A percentile compares a stretch with the other conserved stretches of the same genome.
Evolutionary conservation across 2,329 filamentous ascomycete genomes (phyloP).

Genomic region (Corynespora cassiicola): DNA sequence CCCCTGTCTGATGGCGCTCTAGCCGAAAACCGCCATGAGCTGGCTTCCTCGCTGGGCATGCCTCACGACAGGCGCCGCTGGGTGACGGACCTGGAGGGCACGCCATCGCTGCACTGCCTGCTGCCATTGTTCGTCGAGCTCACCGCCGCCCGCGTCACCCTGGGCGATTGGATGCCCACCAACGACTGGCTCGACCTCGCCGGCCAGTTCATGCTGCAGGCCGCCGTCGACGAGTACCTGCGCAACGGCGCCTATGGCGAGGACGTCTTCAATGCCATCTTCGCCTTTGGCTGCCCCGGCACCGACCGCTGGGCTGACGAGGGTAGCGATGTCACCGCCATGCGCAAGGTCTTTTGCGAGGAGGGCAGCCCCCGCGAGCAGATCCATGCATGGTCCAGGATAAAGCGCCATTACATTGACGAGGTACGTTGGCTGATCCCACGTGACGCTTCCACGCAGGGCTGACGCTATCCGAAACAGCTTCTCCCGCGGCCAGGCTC

Average conservation of each 20-base stretch:
- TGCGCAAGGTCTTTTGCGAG: constrained; percentile 43
- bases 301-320: constrained; percentile 25
- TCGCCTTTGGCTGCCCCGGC: constrained; percentile 52
- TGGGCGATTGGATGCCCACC: constrained; percentile 42
- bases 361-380: constrained; percentile 35
- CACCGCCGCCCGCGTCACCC: constrained; percentile 51
- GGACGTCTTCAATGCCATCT: constrained; percentile 51
- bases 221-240: constrained; percentile 56
- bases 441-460: not conserved
- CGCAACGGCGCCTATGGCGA: constrained; percentile 43
- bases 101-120: constrained; percentile 47
- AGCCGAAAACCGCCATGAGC: constrained; percentile 31
- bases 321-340: constrained; percentile 34
- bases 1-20: constrained; percentile 33
- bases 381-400: constrained; percentile 43
- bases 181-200: constrained; percentile 54
- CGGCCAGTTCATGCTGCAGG: constrained; percentile 57
- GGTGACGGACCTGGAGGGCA: constrained; percentile 45
- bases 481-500: constrained; percentile 24
- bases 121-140: constrained; percentile 58
- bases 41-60: constrained; percentile 33
- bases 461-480: constrained; percentile 18
- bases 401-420: constrained; percentile 42
- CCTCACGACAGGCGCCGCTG: constrained; percentile 28
- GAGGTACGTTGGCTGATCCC: constrained; percentile 19